These are phyloP conservation scores for Syzygium grande DNA, from an alignment of 345 rosid species.

Conservation along the genomic window DNA sequence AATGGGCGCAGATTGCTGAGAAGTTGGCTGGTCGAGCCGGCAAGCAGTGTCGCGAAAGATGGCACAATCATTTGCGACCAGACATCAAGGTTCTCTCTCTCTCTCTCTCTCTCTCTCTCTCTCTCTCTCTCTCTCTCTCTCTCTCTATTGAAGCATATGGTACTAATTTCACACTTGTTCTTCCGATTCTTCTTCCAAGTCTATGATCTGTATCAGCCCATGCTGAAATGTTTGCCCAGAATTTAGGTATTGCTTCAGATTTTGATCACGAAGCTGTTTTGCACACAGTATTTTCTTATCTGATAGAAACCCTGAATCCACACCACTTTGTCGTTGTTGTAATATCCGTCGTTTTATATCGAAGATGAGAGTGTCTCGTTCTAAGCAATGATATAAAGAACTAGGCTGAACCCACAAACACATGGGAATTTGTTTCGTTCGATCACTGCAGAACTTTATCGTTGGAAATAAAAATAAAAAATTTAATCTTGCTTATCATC, in stretches of 20 bases:
- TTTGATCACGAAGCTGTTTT: not conserved
- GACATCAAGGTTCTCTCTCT: slow-evolving; percentile 60
- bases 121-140: not conserved
- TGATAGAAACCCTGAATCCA: not conserved
- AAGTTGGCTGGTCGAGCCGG: slow-evolving; percentile 78
- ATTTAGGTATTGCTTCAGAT: not conserved
- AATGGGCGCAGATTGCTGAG: slow-evolving; percentile 91
- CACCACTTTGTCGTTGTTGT: not conserved
- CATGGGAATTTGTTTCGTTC: not conserved
- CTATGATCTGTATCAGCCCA: not conserved
- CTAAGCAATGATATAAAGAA: not conserved
- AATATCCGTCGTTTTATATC: not conserved
- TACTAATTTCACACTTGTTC: not conserved
- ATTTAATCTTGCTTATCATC: not conserved
- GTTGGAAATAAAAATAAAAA: not conserved
- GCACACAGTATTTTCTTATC: not conserved
- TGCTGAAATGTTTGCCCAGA: not conserved
- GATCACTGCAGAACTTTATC: not conserved
- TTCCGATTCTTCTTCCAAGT: not conserved
- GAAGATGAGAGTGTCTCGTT: not conserved
- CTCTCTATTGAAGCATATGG: not conserved
- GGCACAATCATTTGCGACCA: slow-evolving; percentile 97
- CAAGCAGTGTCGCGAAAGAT: slow-evolving; percentile 94
- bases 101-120: fast-evolving
- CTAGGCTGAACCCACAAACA: not conserved